Base-by-base conservation (phyloP, 1,139 yeast genomes). In the Eremothecium cymbalariae region DNA sequence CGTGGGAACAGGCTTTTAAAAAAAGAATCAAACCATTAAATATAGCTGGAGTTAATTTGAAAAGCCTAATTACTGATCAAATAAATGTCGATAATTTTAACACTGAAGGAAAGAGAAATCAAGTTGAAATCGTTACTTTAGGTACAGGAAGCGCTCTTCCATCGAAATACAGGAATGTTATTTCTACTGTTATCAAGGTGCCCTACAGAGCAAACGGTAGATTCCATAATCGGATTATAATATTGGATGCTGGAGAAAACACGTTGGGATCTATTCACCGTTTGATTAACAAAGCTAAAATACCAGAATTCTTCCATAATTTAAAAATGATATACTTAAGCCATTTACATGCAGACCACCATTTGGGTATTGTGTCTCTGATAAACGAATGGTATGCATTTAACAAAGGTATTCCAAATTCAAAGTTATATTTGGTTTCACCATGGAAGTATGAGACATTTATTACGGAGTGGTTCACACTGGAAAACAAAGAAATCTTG, bases 71-170 rank as follows among this genome's bases (percentile, higher is more conserved):
- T 5, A 33, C 39, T 17, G 33, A 40, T 6, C 52, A 51, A 32
- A n/a, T 39, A 8, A 37, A 44, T 32, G 39, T 39, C 8, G 47
- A 50, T 33, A 46, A 48, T 26, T 53, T 50, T 28, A 37, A 39
- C 28, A 33, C 43, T n/a, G 13, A 17, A 1, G 47, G 41, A 6
- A 51, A 46, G 27, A 44, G 38, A 13, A 74, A 68, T 32, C 72
- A 76, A 42, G 77, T 84, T 0, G 90, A 85, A 48, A 63, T 81
- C 1, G 63, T 83, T 11, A 81, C 95, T 0, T 60, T 90, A 6
- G 99, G 99, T 6, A 90, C 98, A 0, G 98, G 98, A 0, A 81
- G 94, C 18, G 94, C 98, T 0, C 61, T 85, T 28, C 99, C 99
- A 0, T 76, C 94, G 0, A 72, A 76, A 39, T 73, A 76, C 48